These are phyloP conservation scores for Tylopilus vinaceipallidus DNA, from an alignment of 768 basidiomycete species.

Conservation along the genomic window DNA sequence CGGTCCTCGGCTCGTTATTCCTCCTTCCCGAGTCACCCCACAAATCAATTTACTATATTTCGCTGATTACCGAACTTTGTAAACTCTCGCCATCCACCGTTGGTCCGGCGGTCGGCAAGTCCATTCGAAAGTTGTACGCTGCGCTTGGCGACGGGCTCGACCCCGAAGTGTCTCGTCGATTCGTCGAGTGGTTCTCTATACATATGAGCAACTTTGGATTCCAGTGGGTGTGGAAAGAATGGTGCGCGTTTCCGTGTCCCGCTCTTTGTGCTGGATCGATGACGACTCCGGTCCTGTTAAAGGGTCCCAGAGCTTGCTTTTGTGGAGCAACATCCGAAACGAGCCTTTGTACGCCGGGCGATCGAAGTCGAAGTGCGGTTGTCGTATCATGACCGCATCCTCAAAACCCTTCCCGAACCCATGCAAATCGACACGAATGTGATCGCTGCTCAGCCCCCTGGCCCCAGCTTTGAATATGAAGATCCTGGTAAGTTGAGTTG, in stretches of 20 bases:
- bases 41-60: conserved; percentile 81
- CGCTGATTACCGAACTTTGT: conserved; percentile 90
- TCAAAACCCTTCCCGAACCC: conserved; percentile 80
- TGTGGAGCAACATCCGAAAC: conserved; percentile 76
- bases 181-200: conserved; percentile 92
- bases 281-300: not conserved
- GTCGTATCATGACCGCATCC: conserved; percentile 90
- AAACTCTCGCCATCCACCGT: conserved; percentile 90
- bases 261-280: not conserved
- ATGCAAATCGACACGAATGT: conserved; percentile 69
- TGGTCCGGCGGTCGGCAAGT: conserved; percentile 95
- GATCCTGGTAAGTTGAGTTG: conserved; percentile 55
- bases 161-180: conserved; percentile 74
- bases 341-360: conserved; percentile 82
- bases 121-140: conserved; percentile 82
- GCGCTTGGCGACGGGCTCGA: conserved; percentile 84
- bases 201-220: conserved; percentile 99
- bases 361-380: conserved; percentile 88
- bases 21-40: conserved; percentile 74
- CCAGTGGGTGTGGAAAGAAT: conserved; percentile 99
- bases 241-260: conserved; percentile 47
- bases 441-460: conserved; percentile 70
- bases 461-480: conserved; percentile 81
- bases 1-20: conserved; percentile 70
- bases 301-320: conserved; percentile 83